Conservation (phyloP, 2,329 filamentous ascomycete genomes). For the Alternaria ethzedia region DNA sequence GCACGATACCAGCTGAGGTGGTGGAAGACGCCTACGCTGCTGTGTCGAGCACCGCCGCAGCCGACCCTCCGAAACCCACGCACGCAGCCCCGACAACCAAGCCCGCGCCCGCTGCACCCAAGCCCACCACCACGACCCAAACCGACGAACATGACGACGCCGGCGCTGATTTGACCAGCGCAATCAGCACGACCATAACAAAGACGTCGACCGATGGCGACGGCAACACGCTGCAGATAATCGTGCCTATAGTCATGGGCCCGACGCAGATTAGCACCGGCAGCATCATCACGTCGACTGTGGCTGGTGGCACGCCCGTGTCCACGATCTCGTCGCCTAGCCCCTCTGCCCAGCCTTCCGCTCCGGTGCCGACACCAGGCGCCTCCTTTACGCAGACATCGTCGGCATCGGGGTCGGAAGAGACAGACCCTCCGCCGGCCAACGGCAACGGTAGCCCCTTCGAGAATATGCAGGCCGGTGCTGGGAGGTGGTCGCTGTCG, state of each 20-base stretch:
- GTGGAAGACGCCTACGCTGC: slow-evolving; percentile 28
- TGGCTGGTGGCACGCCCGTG: slow-evolving; percentile 7
- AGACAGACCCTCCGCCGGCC: slow-evolving; percentile 8
- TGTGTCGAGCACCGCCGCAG: slow-evolving; percentile 10
- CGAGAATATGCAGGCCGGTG: slow-evolving; percentile 34
- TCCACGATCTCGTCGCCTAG: slow-evolving; percentile 12
- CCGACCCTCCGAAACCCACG: slow-evolving; percentile 3
- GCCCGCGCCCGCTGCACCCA: slow-evolving; percentile 6
- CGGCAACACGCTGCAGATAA: slow-evolving; percentile 31
- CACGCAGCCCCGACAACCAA: not conserved
- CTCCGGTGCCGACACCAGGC: slow-evolving; percentile 6
- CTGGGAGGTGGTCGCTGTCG: slow-evolving; percentile 15
- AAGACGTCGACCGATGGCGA: slow-evolving; percentile 22
- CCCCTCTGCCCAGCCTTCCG: slow-evolving; percentile 9
- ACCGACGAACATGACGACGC: not conserved
- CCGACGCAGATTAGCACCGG: slow-evolving; percentile 29
- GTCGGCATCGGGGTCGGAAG: slow-evolving; percentile 9
- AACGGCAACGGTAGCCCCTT: slow-evolving; percentile 36
- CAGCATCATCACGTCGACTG: slow-evolving; percentile 25
- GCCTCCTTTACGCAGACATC: slow-evolving; percentile 5
- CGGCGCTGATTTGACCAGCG: slow-evolving; percentile 17
- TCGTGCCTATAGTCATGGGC: slow-evolving; percentile 31
- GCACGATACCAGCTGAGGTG: slow-evolving; percentile 24
- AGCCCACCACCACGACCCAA: slow-evolving; percentile 7
- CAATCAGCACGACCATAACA: slow-evolving; percentile 25